Evolutionary conservation across 2,329 filamentous ascomycete species (phyloP).

Genomic region (Trichoderma sp.): DNA sequence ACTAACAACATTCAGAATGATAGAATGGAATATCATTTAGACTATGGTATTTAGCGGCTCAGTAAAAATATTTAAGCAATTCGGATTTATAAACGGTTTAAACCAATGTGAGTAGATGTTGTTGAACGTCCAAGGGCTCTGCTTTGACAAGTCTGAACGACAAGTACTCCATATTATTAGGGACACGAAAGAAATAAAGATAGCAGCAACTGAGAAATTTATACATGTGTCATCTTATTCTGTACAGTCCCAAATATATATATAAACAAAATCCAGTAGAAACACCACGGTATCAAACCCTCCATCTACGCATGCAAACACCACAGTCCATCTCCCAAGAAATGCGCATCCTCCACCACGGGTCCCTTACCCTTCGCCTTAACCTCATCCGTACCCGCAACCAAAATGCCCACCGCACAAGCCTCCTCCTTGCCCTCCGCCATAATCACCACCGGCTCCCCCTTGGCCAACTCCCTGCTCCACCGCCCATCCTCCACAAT

Average conservation of each 20-base stretch:
- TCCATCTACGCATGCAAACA: constrained; percentile 54
- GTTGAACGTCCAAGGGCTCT: not conserved
- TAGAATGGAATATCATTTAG: not conserved
- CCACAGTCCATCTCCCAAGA: constrained; percentile 92
- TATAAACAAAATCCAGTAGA: not conserved
- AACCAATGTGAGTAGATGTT: not conserved
- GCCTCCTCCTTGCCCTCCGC: constrained; percentile 94
- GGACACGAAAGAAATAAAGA: not conserved
- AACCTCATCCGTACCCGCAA: constrained; percentile 84
- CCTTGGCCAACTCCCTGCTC: constrained; percentile 72
- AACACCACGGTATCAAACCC: not conserved
- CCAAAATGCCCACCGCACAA: constrained; percentile 82
- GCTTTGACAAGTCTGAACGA: not conserved
- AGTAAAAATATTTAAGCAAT: not conserved
- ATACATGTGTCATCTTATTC: not conserved
- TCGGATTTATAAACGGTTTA: too few species aligned
- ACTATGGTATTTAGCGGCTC: not conserved
- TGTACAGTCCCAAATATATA: not conserved
- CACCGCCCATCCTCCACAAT: constrained; percentile 54
- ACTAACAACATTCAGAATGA: not conserved
- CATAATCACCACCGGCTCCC: constrained; percentile 82
- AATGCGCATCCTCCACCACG: constrained; percentile 92
- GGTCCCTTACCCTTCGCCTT: constrained; percentile 94
- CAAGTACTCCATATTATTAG: too few species aligned
- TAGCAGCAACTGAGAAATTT: not conserved